Evolutionary conservation across 495 filamentous ascomycete species (phyloP).

Genomic region (Filosporella fistucella): DNA sequence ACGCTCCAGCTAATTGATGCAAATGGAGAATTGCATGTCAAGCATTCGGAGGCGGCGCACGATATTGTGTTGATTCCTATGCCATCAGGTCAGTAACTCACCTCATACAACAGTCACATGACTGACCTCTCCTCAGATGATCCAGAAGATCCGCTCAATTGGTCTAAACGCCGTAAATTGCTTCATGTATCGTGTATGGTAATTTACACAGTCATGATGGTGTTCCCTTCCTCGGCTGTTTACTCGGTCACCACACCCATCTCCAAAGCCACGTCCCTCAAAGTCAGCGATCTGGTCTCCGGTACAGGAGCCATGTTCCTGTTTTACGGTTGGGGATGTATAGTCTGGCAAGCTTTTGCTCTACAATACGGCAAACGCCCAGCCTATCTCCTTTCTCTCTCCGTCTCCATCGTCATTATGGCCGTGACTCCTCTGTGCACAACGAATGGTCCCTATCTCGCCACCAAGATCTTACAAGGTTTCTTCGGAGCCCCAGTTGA

Average conservation of each 20-base stretch:
- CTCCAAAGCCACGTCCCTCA: constrained; percentile 48
- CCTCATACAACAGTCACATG: not conserved
- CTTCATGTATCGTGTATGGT: constrained; percentile 44
- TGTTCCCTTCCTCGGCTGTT: constrained; percentile 54
- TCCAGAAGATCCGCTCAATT: constrained; percentile 58
- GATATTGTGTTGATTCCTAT: constrained; percentile 55
- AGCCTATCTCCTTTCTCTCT: constrained; percentile 52
- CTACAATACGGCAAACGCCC: constrained; percentile 62
- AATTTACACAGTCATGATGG: constrained; percentile 56
- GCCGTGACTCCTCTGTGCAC: constrained; percentile 2
- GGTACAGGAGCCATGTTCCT: constrained; percentile 63
- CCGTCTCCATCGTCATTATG: constrained; percentile 35
- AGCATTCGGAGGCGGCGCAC: constrained; percentile 34
- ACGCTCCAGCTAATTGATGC: constrained; percentile 25
- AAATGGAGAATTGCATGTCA: constrained; percentile 28
- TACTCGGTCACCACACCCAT: constrained; percentile 59
- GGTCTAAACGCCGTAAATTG: constrained; percentile 50
- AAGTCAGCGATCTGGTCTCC: constrained; percentile 43
- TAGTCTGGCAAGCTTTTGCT: constrained; percentile 67
- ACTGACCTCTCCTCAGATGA: constrained; percentile 36
- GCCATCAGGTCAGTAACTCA: constrained; percentile 33
- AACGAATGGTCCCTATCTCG: constrained; percentile 48
- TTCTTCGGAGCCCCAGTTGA: constrained; percentile 66
- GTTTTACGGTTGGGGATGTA: constrained; percentile 56
- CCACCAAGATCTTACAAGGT: constrained; percentile 52